Base-by-base conservation (phyloP, 148 eudicot species). In the Nepenthes gracilis region DNA sequence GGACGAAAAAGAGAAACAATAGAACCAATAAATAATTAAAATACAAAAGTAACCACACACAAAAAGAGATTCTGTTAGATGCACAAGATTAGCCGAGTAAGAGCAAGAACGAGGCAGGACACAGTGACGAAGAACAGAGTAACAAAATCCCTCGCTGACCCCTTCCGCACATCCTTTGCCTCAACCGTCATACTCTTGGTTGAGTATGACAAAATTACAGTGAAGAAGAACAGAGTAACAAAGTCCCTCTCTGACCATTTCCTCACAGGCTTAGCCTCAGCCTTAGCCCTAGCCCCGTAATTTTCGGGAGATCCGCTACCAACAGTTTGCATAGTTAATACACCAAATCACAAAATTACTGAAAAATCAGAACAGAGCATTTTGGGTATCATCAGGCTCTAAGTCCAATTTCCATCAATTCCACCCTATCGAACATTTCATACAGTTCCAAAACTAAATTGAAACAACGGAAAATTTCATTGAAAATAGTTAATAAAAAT, bases 221-320 rank as follows among this genome's bases (percentile, higher is more conserved):
- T 52, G 58, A 86, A 80, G 79, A 89, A 84, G 49, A 84, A 89
- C 37, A 89, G 62, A 0, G 84, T 71, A 11, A 80, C 90, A 48
- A 86, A 83, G 55, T 89, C 97, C 71, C 97, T 77, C 15, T 79
- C 67, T 1, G 88, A 83, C 94, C 88, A 86, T 76, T 81, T 86
- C 61, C 65, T 63, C 1, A 86, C 88, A 12, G 63, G 70, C 62
- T 73, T 88, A 33, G 76, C 57, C 43, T 85, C 96, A 34, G 83
- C 67, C 61, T 40, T 40, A 8, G 45, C 86, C 52, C 83, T 85
- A 0, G 23, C 23, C 23, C 23, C 23, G 23, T 23, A 23, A 23
- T 23, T 23, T 23, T 77, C 0, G 23, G 23, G 23, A 23, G 23
- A 23, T 23, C 23, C 23, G 23, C 23, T 23, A 23, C 23, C 23